These are phyloP conservation scores for Colletotrichum tropicicola DNA, from an alignment of 2,329 filamentous ascomycete genomes.

Conservation along the genomic window DNA sequence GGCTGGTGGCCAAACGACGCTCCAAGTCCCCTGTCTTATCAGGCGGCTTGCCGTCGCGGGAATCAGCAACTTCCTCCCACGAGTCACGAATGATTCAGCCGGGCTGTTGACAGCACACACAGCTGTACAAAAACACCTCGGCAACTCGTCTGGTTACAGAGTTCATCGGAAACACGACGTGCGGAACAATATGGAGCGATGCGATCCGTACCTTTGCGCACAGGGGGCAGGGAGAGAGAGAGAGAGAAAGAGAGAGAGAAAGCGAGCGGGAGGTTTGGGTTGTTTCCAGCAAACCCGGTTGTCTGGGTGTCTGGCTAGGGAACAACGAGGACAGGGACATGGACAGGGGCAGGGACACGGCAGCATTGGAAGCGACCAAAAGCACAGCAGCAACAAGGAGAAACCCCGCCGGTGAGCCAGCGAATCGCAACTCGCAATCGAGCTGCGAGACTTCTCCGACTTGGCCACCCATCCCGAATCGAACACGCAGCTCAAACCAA, in stretches of 20 bases:
- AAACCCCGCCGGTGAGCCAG: not conserved
- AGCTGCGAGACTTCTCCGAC: not conserved
- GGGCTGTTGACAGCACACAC: not conserved
- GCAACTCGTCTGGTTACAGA: conserved; percentile 1
- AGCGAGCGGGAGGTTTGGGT: conserved; percentile 16
- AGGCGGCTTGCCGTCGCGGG: not conserved
- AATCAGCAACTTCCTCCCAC: not conserved
- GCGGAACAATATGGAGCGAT: not conserved
- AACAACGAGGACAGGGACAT: not conserved
- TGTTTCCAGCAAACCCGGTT: conserved; percentile 5
- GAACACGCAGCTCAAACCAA: conserved; percentile 6
- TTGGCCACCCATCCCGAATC: not conserved
- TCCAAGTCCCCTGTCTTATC: too few relatives aligned
- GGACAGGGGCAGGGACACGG: not conserved
- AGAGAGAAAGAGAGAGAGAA: conserved; percentile 1
- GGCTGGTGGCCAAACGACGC: too few relatives aligned
- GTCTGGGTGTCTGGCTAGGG: not conserved
- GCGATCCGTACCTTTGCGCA: not conserved
- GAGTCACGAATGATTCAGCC: not conserved
- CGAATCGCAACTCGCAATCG: conserved; percentile 24
- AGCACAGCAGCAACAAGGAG: not conserved
- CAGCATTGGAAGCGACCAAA: not conserved
- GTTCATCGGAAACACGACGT: conserved; percentile 14
- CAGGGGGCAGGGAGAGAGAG: not conserved
- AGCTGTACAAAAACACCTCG: not conserved